phyloP scores from a whole-genome alignment of 1,284 basidiomycete genomes.

The Vanrija humicola region DNA sequence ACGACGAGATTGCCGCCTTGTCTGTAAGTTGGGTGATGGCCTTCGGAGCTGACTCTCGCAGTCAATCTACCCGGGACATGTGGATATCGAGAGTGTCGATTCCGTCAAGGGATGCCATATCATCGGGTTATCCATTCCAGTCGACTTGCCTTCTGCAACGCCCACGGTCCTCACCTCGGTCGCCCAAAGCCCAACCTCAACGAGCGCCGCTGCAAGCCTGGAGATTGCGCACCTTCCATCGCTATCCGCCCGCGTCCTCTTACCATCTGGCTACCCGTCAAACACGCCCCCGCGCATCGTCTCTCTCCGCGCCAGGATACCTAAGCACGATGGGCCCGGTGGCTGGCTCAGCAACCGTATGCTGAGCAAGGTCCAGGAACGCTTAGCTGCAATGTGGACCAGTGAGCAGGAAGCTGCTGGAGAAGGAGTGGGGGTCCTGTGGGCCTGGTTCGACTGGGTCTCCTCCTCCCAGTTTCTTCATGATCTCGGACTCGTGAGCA shows the following conservation, averaged over 20 bases:
- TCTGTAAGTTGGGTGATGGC: no score
- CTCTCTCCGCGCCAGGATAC: conserved; percentile 18
- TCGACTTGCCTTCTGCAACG: conserved; percentile 19
- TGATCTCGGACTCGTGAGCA: conserved; percentile 20
- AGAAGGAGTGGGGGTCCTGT: conserved; percentile 24
- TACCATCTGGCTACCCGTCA: conserved; percentile 33
- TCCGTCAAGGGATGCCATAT: conserved; percentile 14
- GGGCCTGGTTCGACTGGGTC: conserved; percentile 47
- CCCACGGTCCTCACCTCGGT: not conserved
- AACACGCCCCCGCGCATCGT: conserved; percentile 15
- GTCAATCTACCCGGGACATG: conserved; percentile 36
- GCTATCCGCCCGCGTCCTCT: conserved; percentile 17
- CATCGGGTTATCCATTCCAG: conserved; percentile 25
- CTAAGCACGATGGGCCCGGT: not conserved
- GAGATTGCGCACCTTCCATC: conserved; percentile 35
- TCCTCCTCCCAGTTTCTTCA: conserved; percentile 29
- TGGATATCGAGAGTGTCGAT: conserved; percentile 16
- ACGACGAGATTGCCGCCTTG: no score
- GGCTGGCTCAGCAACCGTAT: conserved; percentile 23
- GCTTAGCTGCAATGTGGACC: conserved; percentile 13
- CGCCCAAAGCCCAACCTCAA: not conserved
- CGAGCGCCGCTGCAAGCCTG: conserved; percentile 3
- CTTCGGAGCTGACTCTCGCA: not conserved
- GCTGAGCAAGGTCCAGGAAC: not conserved
- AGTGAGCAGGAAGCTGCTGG: not conserved